Percentiles rank a stretch among this genome's conserved stretches.
phyloP scores from a whole-genome alignment of 73 alveolate species.

The Paraurostyla sp. region DNA sequence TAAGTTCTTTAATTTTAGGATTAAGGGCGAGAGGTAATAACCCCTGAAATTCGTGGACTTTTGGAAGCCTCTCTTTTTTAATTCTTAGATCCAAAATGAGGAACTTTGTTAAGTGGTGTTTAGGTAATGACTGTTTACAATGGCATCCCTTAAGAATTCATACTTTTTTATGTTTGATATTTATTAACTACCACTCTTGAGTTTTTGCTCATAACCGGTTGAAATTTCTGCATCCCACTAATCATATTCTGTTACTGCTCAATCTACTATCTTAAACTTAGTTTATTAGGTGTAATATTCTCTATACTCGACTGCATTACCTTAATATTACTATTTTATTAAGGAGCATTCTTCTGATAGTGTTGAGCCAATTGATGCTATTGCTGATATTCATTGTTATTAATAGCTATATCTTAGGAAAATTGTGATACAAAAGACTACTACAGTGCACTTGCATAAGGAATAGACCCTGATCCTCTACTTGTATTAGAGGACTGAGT shows the following conservation, averaged over 20 bases:
- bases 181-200: too few relatives aligned
- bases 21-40: too few relatives aligned
- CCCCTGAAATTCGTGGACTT: too few relatives aligned
- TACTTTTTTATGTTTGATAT: too few relatives aligned
- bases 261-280: neutral
- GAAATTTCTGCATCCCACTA: neutral
- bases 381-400: neutral
- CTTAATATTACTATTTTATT: too few relatives aligned
- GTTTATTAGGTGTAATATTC: neutral
- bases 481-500: neutral
- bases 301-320: too few relatives aligned
- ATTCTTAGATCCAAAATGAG: too few relatives aligned
- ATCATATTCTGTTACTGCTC: neutral
- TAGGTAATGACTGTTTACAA: too few relatives aligned
- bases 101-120: too few relatives aligned
- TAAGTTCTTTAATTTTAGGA: neutral
- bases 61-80: too few relatives aligned
- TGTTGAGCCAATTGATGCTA: neutral
- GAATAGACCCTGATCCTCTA: neutral
- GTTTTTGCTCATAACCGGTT: too few relatives aligned
- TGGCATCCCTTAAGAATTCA: too few relatives aligned
- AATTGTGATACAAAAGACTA: neutral
- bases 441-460: neutral
- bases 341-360: neutral
- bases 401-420: neutral